phyloP scores from a whole-genome alignment of 768 basidiomycete species.

The Trametes coccinea region DNA sequence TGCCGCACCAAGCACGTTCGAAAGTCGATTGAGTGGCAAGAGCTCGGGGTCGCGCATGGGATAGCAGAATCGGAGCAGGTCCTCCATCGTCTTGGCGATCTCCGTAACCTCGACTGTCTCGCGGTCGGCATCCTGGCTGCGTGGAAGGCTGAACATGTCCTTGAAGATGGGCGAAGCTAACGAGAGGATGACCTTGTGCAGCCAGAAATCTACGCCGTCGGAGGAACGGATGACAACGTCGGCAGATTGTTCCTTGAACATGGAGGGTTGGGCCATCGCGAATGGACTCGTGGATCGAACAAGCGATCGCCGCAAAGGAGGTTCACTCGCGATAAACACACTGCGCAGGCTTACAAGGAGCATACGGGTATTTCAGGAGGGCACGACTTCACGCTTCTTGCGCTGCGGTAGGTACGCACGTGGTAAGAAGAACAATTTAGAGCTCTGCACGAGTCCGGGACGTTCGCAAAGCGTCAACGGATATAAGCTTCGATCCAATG shows the following conservation, averaged over 20 bases:
- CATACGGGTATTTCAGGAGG: too few species aligned
- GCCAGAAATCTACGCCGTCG: constrained; percentile 45
- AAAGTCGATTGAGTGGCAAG: background rate
- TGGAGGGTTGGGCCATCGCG: constrained; percentile 28
- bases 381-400: too few species aligned
- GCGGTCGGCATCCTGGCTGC: constrained; percentile 1
- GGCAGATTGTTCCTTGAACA: constrained; percentile 19
- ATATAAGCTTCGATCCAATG: too few species aligned
- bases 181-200: constrained; percentile 44
- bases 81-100: constrained; percentile 14
- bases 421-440: too few species aligned
- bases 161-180: constrained; percentile 44
- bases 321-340: too few species aligned
- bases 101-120: constrained; percentile 20
- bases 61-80: constrained; percentile 18
- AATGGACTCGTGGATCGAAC: too few species aligned
- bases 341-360: too few species aligned
- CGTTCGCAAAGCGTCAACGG: too few species aligned
- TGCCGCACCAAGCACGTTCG: constrained; percentile 15
- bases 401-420: too few species aligned
- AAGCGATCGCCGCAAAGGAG: too few species aligned
- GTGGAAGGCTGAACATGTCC: constrained; percentile 32
- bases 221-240: constrained; percentile 45
- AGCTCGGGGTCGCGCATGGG: constrained; percentile 7
- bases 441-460: too few species aligned